Conservation (phyloP, 305 asterid genomes). For the Rubia tinctorum region DNA sequence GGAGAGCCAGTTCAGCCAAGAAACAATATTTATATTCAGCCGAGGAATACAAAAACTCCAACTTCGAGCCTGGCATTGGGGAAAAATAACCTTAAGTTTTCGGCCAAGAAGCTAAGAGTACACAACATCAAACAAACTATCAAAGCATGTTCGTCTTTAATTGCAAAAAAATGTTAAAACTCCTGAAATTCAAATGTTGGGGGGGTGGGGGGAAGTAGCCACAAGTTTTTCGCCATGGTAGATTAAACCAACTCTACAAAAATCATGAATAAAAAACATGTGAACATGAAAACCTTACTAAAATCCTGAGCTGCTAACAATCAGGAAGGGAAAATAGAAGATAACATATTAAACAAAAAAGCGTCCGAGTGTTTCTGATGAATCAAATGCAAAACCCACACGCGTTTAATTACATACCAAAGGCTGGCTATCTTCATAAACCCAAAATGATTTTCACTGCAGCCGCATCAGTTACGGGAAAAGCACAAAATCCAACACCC, state of each 20-base stretch:
- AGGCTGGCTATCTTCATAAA: not conserved
- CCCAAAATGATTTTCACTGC: constrained; percentile 7
- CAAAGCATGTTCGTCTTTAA: not conserved
- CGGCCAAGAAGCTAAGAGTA: not conserved
- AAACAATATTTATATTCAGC: not conserved
- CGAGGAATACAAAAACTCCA: not conserved
- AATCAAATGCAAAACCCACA: not conserved
- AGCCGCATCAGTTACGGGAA: not conserved
- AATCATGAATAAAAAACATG: not conserved
- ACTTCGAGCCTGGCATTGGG: not conserved
- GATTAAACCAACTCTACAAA: not conserved
- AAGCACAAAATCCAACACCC: not conserved
- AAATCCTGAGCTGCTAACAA: not conserved
- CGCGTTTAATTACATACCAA: not conserved
- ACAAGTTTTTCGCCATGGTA: not conserved
- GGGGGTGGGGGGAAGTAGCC: too few species aligned
- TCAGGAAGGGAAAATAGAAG: not conserved
- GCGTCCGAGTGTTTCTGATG: not conserved
- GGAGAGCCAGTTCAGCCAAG: not conserved
- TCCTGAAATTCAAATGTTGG: too few species aligned
- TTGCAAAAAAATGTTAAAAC: too few species aligned
- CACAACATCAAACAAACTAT: not conserved
- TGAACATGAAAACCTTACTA: not conserved
- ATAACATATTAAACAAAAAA: not conserved
- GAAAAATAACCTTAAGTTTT: not conserved